Evolutionary conservation across 768 basidiomycete species (phyloP), one percentile per base, ranked within the genome.

Genomic region (Kwoniella dendrophila): DNA sequence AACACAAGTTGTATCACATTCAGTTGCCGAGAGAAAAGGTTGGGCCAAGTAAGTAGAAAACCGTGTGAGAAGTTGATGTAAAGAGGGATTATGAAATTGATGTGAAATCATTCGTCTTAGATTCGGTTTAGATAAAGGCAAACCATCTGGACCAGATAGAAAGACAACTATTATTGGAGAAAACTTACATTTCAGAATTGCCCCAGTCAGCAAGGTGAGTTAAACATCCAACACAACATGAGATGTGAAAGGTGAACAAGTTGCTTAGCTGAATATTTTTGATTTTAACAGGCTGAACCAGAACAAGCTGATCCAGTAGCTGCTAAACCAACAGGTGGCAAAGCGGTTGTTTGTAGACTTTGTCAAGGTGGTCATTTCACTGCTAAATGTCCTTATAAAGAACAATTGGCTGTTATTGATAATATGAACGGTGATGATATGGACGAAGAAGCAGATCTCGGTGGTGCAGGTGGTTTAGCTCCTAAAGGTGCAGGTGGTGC

Each of bases 311-410:
- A 85, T 7, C 64, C 67, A 20, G 83, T 84, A 11, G 88, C 89
- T 71, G 86, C 89, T 67, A 91, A 91, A 68, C 62, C 71, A 26
- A 70, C 79, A 79, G 80, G 77, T 11, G 86, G 85, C 63, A 92
- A 92, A 75, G 92, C 92, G 76, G 90, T 99, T 66, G 80, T 84
- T 44, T 99, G 96, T 84, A 85, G 96, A 67, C 82, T 96, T 57
- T 98, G 96, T 82, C 91, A 95, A 77, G 96, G 95, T 54, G 90
- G 89, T 67, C 96, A 98, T 82, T 98, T 94, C 80, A 99, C 96
- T 14, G 90, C 93, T 66, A 93, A 94, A 80, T 98, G 96, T 84
- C 96, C 96, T 5, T 94, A 93, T 85, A 96, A 93, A 81, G 93
- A 97, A 72, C 89, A 90, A 8, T 85, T 99, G 14, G 73, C 71